Base-by-base conservation (phyloP, 2,329 filamentous ascomycete species). In the Talaromyces sp. region DNA sequence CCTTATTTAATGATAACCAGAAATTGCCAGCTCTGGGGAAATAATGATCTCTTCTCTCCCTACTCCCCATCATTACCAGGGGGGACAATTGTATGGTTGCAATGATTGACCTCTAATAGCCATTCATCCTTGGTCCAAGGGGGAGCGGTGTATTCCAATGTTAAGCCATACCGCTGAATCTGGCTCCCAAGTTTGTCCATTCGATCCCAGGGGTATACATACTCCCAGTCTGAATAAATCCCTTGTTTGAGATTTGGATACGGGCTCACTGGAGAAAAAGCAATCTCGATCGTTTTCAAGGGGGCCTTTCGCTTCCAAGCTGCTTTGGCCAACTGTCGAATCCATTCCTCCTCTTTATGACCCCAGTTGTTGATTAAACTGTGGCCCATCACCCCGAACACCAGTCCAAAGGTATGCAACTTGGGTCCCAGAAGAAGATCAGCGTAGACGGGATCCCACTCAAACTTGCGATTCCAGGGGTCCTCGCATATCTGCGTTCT, bases 241-340 rank as follows among this genome's bases (percentile, higher is more conserved):
- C 52, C 52, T 8, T 47, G 39, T 11, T 50, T 51, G 19, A 45
- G 19, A 32, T 51, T 30, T 4, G 52, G 52, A 14, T 54, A 47
- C 4, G 43, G 47, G 20, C 43, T 44, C 14, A 44, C 17, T 11
- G 51, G 51, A 27, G 49, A 24, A 22, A 54, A 45, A 10, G 43
- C 29, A 2, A 51, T 52, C 9, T 54, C 54, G 27, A 58, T 54
- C 6, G 27, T 54, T 20, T 51, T 33, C 24, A 54, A 20, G 14
- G 37, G 7, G 3, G 47, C 44, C 16, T 32, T 24, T 9, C 43
- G 60, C 78, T 68, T 78, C 91, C 89, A 90, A 52, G 90, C 90
- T 55, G 93, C 89, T 71, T 89, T 82, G 62, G 84, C 82, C 61
- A 86, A 79, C 64, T 80, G 32, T 78, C 66, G 70, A 78, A 67